Evolutionary conservation across 2,329 filamentous ascomycete species (phyloP).

Genomic region (Hirsutella thompsonii): DNA sequence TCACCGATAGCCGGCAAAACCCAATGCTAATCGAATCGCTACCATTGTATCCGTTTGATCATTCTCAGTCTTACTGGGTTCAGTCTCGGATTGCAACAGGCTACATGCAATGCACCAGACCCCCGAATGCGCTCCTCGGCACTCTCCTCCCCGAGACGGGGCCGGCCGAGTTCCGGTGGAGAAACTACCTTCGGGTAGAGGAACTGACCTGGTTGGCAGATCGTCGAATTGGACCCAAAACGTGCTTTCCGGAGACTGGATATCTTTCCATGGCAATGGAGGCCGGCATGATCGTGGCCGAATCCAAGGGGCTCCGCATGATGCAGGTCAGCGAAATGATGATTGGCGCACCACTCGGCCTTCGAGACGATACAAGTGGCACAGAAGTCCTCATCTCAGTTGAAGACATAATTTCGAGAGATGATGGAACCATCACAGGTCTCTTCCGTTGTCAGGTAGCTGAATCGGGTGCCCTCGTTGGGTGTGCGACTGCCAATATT

Average conservation of each 20-base stretch:
- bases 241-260: conserved; percentile 22
- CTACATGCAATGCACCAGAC: conserved; percentile 2
- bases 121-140: conserved; percentile 14
- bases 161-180: conserved; percentile 7
- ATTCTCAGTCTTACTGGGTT: conserved; percentile 16
- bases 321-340: background rate
- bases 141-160: background rate
- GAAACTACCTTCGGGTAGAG: conserved; percentile 8
- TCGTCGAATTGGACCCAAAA: conserved; percentile 9
- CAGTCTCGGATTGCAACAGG: conserved; percentile 5
- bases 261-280: conserved; percentile 20
- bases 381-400: background rate
- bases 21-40: conserved; percentile 7
- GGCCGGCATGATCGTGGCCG: background rate
- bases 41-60: conserved; percentile 28
- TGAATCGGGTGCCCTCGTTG: background rate
- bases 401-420: background rate
- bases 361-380: background rate
- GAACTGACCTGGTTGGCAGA: conserved; percentile 18
- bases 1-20: background rate
- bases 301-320: background rate
- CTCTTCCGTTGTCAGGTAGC: background rate
- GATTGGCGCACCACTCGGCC: background rate
- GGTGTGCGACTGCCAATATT: background rate
- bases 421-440: background rate